Evolutionary conservation across 1,284 basidiomycete genomes (phyloP), one percentile per base, ranked within the genome.

Genomic region (Marasmius oreades): DNA sequence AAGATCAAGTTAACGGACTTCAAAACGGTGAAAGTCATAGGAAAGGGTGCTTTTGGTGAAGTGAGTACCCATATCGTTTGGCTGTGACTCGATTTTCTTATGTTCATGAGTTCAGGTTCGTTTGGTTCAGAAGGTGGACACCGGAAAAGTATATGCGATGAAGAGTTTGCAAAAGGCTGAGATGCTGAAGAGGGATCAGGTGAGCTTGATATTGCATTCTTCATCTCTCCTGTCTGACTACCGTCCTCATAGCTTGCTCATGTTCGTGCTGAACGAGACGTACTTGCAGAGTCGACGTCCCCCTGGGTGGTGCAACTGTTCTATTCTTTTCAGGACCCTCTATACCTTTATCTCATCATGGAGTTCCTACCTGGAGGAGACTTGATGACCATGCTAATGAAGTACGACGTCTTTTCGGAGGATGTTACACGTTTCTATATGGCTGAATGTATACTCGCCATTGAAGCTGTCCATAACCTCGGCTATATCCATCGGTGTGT

Each of bases 371-470:
- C 96, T 28, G 96, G 96, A 46, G 96, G 96, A 22, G 96, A 99
- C 72, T 78, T 99, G 59, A 98, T 99, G 96, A 91, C 89, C 36
- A 99, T 98, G 96, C 79, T 99, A 62, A 99, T 99, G 88, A 98
- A 98, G 74, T 98, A 99, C 73, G 96, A 99, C 71, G 93, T 96
- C 1, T 99, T 99, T 75, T 94, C 93, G 8, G 96, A 99, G 72
- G 96, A 99, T 69, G 96, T 99, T 37, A 97, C 95, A 33, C 88
- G 97, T 56, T 99, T 99, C 76, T 99, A 99, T 75, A 98, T 99
- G 86, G 96, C 96, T 43, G 96, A 99, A 74, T 98, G 95, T 70
- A 94, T 98, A 55, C 80, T 99, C 33, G 96, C 96, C 20, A 95
- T 99, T 60, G 96, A 99, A 71, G 96, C 95, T 1, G 96, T 99